Conservation (phyloP, 768 basidiomycete species). For the Suillus cothurnatus region DNA sequence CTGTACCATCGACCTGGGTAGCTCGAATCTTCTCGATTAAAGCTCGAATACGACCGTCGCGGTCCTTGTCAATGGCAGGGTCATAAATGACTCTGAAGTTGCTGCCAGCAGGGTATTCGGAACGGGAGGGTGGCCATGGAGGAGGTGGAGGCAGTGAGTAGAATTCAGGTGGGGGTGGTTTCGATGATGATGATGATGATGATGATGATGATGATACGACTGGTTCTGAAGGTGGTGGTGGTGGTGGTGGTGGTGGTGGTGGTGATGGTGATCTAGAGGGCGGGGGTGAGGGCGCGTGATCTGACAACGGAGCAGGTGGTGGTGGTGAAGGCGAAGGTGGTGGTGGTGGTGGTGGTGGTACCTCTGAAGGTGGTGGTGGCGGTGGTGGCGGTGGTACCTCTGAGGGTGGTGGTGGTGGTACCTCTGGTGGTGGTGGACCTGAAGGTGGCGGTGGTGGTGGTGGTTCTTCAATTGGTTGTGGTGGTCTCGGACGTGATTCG, state of each 20-base stretch:
- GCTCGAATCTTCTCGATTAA: constrained; percentile 44
- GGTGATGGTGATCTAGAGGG: constrained; percentile 15
- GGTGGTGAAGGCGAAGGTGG: constrained; percentile 27
- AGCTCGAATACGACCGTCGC: constrained; percentile 39
- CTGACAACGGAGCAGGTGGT: constrained; percentile 20
- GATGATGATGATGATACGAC: constrained; percentile 30
- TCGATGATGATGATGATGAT: constrained; percentile 29
- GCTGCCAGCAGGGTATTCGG: constrained; percentile 49
- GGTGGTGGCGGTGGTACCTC: constrained; percentile 30
- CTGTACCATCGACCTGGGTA: constrained; percentile 32
- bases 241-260: constrained; percentile 12
- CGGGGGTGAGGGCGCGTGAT: constrained; percentile 22
- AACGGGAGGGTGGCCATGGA: constrained; percentile 57
- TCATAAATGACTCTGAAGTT: constrained; percentile 69
- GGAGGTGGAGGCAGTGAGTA: constrained; percentile 48
- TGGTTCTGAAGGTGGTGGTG: constrained; percentile 27
- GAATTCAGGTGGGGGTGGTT: constrained; percentile 31
- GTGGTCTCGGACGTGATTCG: constrained; percentile 34
- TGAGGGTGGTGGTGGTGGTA: constrained; percentile 35
- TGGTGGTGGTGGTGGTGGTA: constrained; percentile 30
- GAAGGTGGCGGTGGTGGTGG: constrained; percentile 38
- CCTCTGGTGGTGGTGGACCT: constrained; percentile 27
- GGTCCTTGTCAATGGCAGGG: constrained; percentile 50
- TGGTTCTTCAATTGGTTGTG: constrained; percentile 40
- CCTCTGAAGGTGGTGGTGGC: constrained; percentile 27